A percentile compares a stretch with the other conserved stretches of the same genome.
phyloP scores from a whole-genome alignment of 192 early-diverging fungal species.

The Mortierella claussenii region DNA sequence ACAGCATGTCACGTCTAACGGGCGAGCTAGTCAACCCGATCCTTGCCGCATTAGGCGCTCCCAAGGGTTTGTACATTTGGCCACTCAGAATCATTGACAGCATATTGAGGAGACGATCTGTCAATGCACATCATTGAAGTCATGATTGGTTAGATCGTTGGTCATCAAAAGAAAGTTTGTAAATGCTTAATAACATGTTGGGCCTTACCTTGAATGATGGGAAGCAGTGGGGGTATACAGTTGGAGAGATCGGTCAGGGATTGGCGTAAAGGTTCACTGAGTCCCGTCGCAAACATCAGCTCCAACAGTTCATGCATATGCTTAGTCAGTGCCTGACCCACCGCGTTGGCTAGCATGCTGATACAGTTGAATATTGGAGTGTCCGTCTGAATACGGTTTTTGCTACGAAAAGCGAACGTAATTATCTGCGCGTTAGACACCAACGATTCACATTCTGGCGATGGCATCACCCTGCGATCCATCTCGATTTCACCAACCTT shows the following conservation, averaged over 20 bases:
- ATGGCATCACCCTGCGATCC: neutral
- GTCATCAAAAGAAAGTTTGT: too few species aligned
- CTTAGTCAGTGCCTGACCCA: slow-evolving; percentile 90
- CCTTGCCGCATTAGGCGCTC: slow-evolving; percentile 63
- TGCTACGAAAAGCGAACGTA: slow-evolving; percentile 31
- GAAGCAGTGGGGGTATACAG: slow-evolving; percentile 84
- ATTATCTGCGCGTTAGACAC: too few species aligned
- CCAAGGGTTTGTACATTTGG: slow-evolving; percentile 80
- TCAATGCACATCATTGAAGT: slow-evolving; percentile 1
- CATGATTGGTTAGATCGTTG: neutral
- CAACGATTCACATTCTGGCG: too few species aligned
- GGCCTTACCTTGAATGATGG: slow-evolving; percentile 82
- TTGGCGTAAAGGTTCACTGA: slow-evolving; percentile 83
- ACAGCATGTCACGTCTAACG: slow-evolving; percentile 34
- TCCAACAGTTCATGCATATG: slow-evolving; percentile 90
- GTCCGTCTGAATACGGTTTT: slow-evolving; percentile 67
- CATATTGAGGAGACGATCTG: slow-evolving; percentile 87
- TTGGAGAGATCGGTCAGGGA: slow-evolving; percentile 83
- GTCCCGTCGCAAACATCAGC: slow-evolving; percentile 90
- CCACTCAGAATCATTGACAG: slow-evolving; percentile 87
- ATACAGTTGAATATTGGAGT: slow-evolving; percentile 84
- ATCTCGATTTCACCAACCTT: slow-evolving; percentile 58
- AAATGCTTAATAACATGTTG: too few species aligned
- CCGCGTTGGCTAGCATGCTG: slow-evolving; percentile 87
- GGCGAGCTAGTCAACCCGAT: slow-evolving; percentile 26